Base-by-base conservation (phyloP, 2,329 filamentous ascomycete species). In the Cercospora beticola region DNA sequence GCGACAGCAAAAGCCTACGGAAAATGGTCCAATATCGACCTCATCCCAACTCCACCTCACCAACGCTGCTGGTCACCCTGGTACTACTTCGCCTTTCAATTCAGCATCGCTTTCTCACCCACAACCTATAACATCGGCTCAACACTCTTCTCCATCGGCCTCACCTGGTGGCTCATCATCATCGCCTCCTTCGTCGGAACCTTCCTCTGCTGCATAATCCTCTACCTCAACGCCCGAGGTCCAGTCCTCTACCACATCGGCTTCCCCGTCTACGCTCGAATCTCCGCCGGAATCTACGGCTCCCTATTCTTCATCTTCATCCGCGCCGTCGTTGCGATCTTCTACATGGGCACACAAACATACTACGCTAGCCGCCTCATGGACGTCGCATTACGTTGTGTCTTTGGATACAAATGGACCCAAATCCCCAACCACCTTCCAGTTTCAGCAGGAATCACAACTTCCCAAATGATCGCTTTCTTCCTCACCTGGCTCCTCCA, bases 241-340 rank as follows among this genome's bases (percentile, higher is more conserved):
- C 76, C 78, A 21, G 72, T 77, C 1, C 70, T 72, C 58, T 80
- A 81, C 67, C 79, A 81, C 64, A 70, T 81, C 30, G 79, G 68
- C 33, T 79, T 78, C 40, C 79, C 79, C 1, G 77, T 79, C 14
- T 79, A 78, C 49, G 75, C 75, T 7, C 73, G 78, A n/a, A 74
- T 77, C 2, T 72, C 75, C 6, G 74, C 77, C 1, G 79, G 79
- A 5, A 77, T 82, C 64, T 78, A 77, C 31, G 81, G 80, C 16
- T 78, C 79, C 1, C 78, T 78, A 65, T 79, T 80, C 30, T 82
- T 83, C 71, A 75, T 82, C 46, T 78, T 80, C 69, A 79, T 79
- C 28, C 70, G 78, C 46, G 76, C 76, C 6, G 71, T 78, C 0
- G 79, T 82, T 1, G 78, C 77, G 12, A 75, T 80, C 36, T 79